Conservation (phyloP, 2,329 filamentous ascomycete genomes). For the Botrytis paeoniae region DNA sequence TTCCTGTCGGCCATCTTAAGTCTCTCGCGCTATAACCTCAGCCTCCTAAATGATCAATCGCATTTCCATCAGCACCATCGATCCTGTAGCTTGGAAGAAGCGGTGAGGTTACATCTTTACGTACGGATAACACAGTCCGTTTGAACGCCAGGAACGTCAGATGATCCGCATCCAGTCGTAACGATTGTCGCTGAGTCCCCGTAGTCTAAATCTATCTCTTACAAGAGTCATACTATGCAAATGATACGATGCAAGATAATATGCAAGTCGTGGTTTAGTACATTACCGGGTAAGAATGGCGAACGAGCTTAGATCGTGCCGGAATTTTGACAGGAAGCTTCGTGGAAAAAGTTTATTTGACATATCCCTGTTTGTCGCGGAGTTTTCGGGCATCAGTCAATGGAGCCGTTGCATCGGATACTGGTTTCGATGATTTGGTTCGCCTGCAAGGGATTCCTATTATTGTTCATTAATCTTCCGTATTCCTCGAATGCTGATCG, state of each 20-base stretch:
- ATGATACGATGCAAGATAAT: not conserved
- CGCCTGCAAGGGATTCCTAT: not conserved
- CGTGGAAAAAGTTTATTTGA: not conserved
- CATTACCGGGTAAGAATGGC: not conserved
- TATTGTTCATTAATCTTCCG: not conserved
- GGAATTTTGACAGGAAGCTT: not conserved
- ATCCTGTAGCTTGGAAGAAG: constrained; percentile 1
- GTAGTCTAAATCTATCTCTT: not conserved
- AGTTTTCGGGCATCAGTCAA: not conserved
- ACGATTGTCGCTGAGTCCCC: not conserved
- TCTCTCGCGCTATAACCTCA: not conserved
- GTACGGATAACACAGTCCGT: not conserved
- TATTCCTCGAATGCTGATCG: not conserved
- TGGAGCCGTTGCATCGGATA: constrained; percentile 1
- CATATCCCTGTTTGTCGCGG: constrained; percentile 5
- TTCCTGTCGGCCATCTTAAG: not conserved
- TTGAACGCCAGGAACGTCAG: not conserved
- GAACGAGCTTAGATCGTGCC: not conserved
- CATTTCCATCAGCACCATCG: not conserved
- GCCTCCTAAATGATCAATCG: constrained; percentile 1
- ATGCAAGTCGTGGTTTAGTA: not conserved
- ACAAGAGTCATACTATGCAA: not conserved
- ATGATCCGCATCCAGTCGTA: constrained; percentile 12
- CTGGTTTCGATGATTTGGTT: not conserved
- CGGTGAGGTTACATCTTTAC: constrained; percentile 8